These are phyloP conservation scores for Euclidium syriacum DNA, from an alignment of 345 rosid genomes.

Conservation along the genomic window DNA sequence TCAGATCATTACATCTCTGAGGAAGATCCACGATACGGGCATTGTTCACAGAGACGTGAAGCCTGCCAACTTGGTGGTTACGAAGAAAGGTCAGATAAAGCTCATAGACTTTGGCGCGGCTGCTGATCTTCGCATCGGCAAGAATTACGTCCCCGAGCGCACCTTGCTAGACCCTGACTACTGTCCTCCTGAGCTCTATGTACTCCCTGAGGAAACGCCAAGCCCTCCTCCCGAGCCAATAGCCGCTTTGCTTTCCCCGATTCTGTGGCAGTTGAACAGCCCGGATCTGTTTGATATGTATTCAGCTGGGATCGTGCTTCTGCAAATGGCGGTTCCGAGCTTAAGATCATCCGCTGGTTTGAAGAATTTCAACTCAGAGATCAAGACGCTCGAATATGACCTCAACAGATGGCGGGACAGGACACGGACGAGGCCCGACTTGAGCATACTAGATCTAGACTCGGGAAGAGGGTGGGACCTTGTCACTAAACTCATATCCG, in stretches of 20 bases:
- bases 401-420: conserved; percentile 66
- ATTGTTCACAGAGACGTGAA: conserved; percentile 93
- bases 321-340: conserved; percentile 91
- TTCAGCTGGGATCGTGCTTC: conserved; percentile 79
- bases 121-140: conserved; percentile 94
- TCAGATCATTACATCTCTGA: conserved; percentile 79
- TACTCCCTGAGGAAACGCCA: conserved; percentile 91
- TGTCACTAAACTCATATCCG: conserved; percentile 73
- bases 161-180: conserved; percentile 83
- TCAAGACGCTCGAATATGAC: conserved; percentile 52
- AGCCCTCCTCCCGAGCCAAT: conserved; percentile 93
- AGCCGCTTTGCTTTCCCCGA: conserved; percentile 86
- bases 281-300: conserved; percentile 94
- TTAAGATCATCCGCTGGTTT: conserved; percentile 62
- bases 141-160: conserved; percentile 69
- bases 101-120: conserved; percentile 98
- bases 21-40: conserved; percentile 84
- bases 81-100: conserved; percentile 84
- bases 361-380: conserved; percentile 77
- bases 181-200: conserved; percentile 91
- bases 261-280: conserved; percentile 93
- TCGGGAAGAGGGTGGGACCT: conserved; percentile 97
- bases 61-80: conserved; percentile 90
- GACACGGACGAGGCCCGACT: conserved; percentile 70
- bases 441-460: conserved; percentile 78